Percentiles rank a stretch among this genome's conserved stretches.
Conservation (phyloP, 139 green algal species). For the Chlorella sp. region DNA sequence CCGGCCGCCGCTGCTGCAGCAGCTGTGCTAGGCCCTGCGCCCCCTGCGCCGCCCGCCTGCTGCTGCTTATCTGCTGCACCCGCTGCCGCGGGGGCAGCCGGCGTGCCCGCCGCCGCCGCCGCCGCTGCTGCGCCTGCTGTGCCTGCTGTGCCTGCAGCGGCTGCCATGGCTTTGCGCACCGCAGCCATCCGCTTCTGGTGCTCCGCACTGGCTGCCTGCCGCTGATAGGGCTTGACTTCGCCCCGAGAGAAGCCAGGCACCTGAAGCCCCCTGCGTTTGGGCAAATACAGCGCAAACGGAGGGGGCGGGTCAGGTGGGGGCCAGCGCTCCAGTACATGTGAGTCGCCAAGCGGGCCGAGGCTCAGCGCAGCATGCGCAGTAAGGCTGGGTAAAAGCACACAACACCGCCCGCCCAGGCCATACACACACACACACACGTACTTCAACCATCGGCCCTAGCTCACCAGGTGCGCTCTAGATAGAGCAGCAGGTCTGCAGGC, state of each 20-base stretch:
- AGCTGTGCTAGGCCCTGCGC: neutral
- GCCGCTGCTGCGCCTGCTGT: neutral
- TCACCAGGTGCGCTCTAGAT: neutral
- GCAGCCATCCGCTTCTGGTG: constrained; percentile 51
- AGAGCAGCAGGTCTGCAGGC: constrained; percentile 31
- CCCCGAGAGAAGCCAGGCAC: constrained; percentile 59
- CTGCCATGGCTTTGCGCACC: constrained; percentile 47
- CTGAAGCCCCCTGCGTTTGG: constrained; percentile 56
- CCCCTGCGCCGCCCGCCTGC: neutral
- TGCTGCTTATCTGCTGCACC: neutral
- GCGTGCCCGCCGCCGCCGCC: neutral
- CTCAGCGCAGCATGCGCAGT: too few relatives aligned
- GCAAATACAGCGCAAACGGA: too few relatives aligned
- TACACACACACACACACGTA: too few relatives aligned
- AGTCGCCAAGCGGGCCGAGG: too few relatives aligned
- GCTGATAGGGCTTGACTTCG: constrained; percentile 50
- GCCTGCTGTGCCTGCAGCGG: neutral
- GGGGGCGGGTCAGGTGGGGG: too few relatives aligned
- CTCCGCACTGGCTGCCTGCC: constrained; percentile 44
- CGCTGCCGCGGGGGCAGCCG: neutral
- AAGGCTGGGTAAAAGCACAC: too few relatives aligned
- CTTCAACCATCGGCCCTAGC: neutral
- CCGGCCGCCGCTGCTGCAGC: neutral
- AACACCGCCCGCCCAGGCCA: too few relatives aligned
- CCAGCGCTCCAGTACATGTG: too few relatives aligned